A percentile compares a stretch with the other conserved stretches of the same genome.
These are phyloP conservation scores for Trichoderma citrinoviride DNA, from an alignment of 2,329 filamentous ascomycete genomes.

Conservation along the genomic window DNA sequence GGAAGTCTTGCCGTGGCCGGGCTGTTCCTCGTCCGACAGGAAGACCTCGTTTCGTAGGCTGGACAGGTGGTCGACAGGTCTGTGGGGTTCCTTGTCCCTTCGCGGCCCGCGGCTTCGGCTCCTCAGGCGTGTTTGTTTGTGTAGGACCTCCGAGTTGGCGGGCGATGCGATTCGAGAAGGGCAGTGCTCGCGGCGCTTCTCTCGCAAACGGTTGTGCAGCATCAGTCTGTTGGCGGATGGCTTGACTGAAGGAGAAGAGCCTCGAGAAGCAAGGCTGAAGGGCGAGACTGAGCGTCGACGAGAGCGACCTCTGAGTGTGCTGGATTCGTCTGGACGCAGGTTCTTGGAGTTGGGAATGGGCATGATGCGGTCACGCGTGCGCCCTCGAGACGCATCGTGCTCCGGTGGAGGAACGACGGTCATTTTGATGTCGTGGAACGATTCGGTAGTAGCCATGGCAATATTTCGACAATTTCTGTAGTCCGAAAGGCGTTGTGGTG, in stretches of 20 bases:
- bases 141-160: constrained; percentile 32
- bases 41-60: constrained; percentile 38
- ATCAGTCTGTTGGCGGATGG: constrained; percentile 44
- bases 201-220: constrained; percentile 41
- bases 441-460: constrained; percentile 22
- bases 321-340: constrained; percentile 41
- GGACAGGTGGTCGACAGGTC: constrained; percentile 33
- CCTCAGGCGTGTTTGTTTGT: constrained; percentile 40
- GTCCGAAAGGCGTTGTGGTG: neutral
- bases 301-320: constrained; percentile 43
- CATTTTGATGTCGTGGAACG: constrained; percentile 28
- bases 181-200: constrained; percentile 45
- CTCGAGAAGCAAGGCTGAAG: constrained; percentile 33
- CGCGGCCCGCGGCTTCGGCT: constrained; percentile 40
- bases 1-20: neutral
- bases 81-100: constrained; percentile 32
- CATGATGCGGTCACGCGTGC: constrained; percentile 41
- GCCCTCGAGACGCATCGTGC: constrained; percentile 37
- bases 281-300: constrained; percentile 42
- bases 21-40: constrained; percentile 24
- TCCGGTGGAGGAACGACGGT: constrained; percentile 28
- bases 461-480: neutral
- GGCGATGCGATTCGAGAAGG: constrained; percentile 41
- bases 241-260: constrained; percentile 36
- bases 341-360: constrained; percentile 36